Base-by-base conservation (phyloP, 305 asterid species). In the Fraxinus latifolia region DNA sequence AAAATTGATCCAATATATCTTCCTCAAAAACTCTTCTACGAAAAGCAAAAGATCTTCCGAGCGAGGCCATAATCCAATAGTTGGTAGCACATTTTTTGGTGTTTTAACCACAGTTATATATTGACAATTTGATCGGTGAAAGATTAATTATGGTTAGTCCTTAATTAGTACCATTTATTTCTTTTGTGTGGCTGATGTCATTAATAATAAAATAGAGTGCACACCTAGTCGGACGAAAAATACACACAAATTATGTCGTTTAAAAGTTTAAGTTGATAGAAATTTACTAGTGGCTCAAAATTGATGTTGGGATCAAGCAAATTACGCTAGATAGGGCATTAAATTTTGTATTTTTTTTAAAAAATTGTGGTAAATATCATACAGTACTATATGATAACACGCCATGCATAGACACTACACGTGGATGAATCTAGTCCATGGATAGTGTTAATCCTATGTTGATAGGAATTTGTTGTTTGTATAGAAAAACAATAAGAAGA, bases 71-170 rank as follows among this genome's bases (percentile, higher is more conserved):
- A 34, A 75, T 79, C 74, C 11, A 75, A 42, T 71, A 74, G 88
- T 86, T 85, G 85, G 81, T 79, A 74, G 79, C 80, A 86, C 88
- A 82, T 9, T 85, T 84, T 83, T 81, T 19, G 23, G 33, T 76
- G 34, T 32, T 21, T 79, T 75, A 75, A 78, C 81, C 77, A 4
- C 73, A 47, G 23, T 78, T 79, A 68, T 71, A 3, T 25, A 25
- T 81, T 79, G 83, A 68, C 68, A 79, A 83, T 21, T 78, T 33
- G 76, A 55, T 68, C 77, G 79, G 74, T 77, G 36, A 65, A 42
- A 77, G 36, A 47, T 80, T 37, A 79, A 81, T 77, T 82, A 62
- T 77, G 68, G 14, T 68, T 74, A 79, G 71, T 83, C 78, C 75
- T 87, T 53, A 83, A 77, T 79, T 76, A 79, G 65, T 82, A 78